A percentile compares a stretch with the other conserved stretches of the same genome.
Conservation (phyloP, 2,329 filamentous ascomycete species). For the Pseudogymnoascus sp. region DNA sequence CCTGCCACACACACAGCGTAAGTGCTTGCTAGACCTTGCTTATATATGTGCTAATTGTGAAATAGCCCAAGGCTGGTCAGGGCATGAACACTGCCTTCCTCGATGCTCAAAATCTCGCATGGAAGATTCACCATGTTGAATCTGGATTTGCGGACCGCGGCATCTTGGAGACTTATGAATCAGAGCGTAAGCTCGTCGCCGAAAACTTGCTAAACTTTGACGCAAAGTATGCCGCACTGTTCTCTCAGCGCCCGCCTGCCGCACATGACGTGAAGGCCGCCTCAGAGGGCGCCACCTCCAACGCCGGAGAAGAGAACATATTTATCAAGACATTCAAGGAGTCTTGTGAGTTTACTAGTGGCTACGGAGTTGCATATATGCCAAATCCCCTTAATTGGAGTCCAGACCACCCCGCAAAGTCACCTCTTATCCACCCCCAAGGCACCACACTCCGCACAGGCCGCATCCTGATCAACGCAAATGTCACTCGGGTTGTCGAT, state of each 20-base stretch:
- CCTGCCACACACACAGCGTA: constrained; percentile 71
- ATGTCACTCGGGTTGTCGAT: constrained; percentile 80
- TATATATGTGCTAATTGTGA: constrained; percentile 48
- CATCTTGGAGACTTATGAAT: constrained; percentile 76
- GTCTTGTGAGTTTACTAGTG: constrained; percentile 83
- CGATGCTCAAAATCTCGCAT: constrained; percentile 81
- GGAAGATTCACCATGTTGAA: constrained; percentile 93
- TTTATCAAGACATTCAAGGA: constrained; percentile 90
- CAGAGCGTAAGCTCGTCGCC: constrained; percentile 75
- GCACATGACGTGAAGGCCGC: constrained; percentile 65
- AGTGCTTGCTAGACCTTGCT: constrained; percentile 24
- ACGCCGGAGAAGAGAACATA: constrained; percentile 52
- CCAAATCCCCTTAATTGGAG: constrained; percentile 82
- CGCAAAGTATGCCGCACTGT: constrained; percentile 80
- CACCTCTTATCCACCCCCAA: constrained; percentile 57
- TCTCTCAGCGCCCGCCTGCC: constrained; percentile 68
- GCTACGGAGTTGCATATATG: constrained; percentile 81
- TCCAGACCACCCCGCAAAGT: constrained; percentile 59
- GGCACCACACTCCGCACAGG: constrained; percentile 62
- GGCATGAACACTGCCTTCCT: constrained; percentile 76
- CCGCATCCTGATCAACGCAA: constrained; percentile 65
- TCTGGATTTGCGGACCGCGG: constrained; percentile 67
- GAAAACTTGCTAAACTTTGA: constrained; percentile 81
- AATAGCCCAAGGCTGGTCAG: constrained; percentile 65
- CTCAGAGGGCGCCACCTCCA: constrained; percentile 29